These are phyloP conservation scores for Begonia fuchsioides DNA, from an alignment of 306 rosid genomes.

Conservation along the genomic window DNA sequence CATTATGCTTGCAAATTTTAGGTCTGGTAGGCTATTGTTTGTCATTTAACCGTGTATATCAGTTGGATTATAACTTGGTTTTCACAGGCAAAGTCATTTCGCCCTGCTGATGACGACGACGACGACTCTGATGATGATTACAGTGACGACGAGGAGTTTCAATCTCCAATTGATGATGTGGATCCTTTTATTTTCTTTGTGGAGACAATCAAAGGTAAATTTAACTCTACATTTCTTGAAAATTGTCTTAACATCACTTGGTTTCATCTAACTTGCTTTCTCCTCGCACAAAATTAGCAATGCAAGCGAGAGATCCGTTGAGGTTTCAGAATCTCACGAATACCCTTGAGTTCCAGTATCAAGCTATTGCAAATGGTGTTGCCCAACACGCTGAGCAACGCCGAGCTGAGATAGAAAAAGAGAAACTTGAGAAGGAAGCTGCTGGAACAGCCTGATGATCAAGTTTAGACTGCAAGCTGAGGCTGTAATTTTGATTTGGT, in stretches of 20 bases:
- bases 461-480: constrained; percentile 9
- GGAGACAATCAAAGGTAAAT: constrained; percentile 66
- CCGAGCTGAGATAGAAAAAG: constrained; percentile 75
- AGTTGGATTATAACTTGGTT: neutral
- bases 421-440: constrained; percentile 65
- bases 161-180: constrained; percentile 92
- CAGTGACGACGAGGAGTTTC: constrained; percentile 94
- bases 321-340: constrained; percentile 79
- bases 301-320: constrained; percentile 56
- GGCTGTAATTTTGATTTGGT: constrained; percentile 28
- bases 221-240: neutral
- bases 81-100: constrained; percentile 67
- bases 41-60: too few species aligned
- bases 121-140: constrained; percentile 79
- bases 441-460: constrained; percentile 42
- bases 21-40: too few species aligned
- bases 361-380: constrained; percentile 78
- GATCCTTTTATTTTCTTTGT: constrained; percentile 91
- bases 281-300: constrained; percentile 17
- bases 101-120: constrained; percentile 42
- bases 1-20: too few species aligned
- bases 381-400: constrained; percentile 90
- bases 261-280: neutral
- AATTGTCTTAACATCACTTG: neutral
- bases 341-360: constrained; percentile 73